Base-by-base conservation (phyloP, 306 rosid species). In the Carpinus viminea region DNA sequence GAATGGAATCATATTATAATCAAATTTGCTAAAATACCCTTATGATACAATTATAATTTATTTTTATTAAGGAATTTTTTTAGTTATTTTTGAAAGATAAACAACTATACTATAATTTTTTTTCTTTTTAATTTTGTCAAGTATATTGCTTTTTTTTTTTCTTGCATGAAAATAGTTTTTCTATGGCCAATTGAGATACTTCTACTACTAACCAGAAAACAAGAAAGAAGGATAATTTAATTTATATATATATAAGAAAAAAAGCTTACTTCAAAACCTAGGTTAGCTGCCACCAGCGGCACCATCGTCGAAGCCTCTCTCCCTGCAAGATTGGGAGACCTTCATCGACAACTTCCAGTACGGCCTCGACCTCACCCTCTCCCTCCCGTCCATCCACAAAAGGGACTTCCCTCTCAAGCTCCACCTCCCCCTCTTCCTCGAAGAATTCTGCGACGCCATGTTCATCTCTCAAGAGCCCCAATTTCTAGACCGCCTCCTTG, bases 321-420 rank as follows among this genome's bases (percentile, higher is more conserved):
- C 97, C 13, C 76, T 74, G 50, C 93, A 85, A 8, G 98, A 95
- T 11, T 95, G 98, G 97, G 98, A 95, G 82, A 51, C 85, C 18
- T 74, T 95, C 55, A 87, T 95, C 47, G 98, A 92, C 5, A 96
- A 95, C 56, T 95, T 95, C 86, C 97, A 91, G 45, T 68, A 9
- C 88, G 93, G 94, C 52, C 41, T 86, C 77, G 98, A 95, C 78
- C 93, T 85, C 56, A 85, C 91, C 50, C 89, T 91, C 80, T 76
- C 26, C 26, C 26, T 24, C 26, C 26, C 91, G 7, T 79, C 91
- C 34, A 73, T 95, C 74, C 88, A 83, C 89, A 86, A 82, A 74
- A 91, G 91, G 54, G 98, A 95, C 60, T 85, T 88, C 81, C 85
- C 97, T 73, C 82, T 85, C 76, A 90, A 85, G 85, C 83, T 88